phyloP scores from a whole-genome alignment of 345 rosid genomes.

The Brassica rapa region DNA sequence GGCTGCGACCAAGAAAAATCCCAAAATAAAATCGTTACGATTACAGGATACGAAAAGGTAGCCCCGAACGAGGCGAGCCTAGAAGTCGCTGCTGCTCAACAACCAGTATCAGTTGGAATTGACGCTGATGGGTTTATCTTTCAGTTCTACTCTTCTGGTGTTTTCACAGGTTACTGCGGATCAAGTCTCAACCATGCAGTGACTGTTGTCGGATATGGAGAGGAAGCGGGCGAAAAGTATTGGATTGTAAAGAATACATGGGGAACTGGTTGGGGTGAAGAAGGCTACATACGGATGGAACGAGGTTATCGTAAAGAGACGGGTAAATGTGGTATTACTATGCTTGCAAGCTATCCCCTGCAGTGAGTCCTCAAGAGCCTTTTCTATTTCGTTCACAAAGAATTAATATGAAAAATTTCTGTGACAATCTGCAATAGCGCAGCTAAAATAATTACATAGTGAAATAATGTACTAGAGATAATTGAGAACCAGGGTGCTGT shows the following conservation, averaged over 20 bases:
- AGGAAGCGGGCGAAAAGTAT: slow-evolving; percentile 45
- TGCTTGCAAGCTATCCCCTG: slow-evolving; percentile 71
- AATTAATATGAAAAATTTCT: neutral
- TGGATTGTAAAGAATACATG: slow-evolving; percentile 94
- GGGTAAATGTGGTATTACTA: slow-evolving; percentile 82
- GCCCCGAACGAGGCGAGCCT: slow-evolving; percentile 56
- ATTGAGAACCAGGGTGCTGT: slow-evolving; percentile 5
- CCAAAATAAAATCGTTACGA: slow-evolving; percentile 45
- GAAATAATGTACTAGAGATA: slow-evolving; percentile 30
- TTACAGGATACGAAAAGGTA: slow-evolving; percentile 51
- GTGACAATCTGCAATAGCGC: slow-evolving; percentile 38
- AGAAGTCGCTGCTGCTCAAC: slow-evolving; percentile 59
- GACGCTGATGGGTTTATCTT: slow-evolving; percentile 66
- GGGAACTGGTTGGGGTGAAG: slow-evolving; percentile 89
- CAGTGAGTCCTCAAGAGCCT: slow-evolving; percentile 42
- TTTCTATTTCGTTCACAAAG: neutral
- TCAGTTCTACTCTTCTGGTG: slow-evolving; percentile 68
- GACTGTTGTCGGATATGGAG: slow-evolving; percentile 75
- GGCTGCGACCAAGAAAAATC: slow-evolving; percentile 48
- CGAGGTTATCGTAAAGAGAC: slow-evolving; percentile 40
- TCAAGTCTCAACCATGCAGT: slow-evolving; percentile 74
- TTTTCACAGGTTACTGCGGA: slow-evolving; percentile 68
- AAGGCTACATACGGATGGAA: slow-evolving; percentile 68
- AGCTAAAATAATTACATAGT: slow-evolving; percentile 22
- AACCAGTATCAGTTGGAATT: slow-evolving; percentile 84